Conservation (phyloP, 306 rosid genomes). For the Comarum palustre region DNA sequence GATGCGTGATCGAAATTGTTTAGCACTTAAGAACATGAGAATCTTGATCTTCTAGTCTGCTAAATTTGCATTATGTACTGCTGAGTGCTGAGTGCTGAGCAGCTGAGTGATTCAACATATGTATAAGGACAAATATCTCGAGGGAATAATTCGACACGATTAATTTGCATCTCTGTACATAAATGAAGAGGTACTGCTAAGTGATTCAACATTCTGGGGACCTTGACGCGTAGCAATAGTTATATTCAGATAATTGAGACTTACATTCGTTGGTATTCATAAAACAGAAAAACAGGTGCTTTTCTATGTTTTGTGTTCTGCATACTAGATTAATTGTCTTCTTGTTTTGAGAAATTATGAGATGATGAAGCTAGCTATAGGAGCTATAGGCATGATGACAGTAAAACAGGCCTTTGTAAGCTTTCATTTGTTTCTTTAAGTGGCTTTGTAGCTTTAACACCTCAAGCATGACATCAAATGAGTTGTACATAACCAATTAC, state of each 20-base stretch:
- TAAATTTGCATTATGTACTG: neutral
- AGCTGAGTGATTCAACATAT: neutral
- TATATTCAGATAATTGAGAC: too few relatives aligned
- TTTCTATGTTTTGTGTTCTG: too few relatives aligned
- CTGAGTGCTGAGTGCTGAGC: too few relatives aligned
- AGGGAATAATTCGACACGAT: neutral
- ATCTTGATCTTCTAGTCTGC: neutral
- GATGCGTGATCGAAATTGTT: neutral
- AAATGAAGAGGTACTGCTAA: neutral
- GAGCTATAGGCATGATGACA: slow-evolving; percentile 4
- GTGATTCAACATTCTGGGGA: neutral
- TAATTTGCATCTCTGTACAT: neutral
- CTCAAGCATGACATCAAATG: slow-evolving; percentile 41
- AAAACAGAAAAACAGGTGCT: too few relatives aligned
- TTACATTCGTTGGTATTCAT: too few relatives aligned
- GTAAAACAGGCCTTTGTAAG: slow-evolving; percentile 15
- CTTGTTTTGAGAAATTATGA: neutral
- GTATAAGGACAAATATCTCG: neutral
- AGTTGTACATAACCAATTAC: slow-evolving; percentile 45
- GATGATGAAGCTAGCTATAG: slow-evolving; percentile 4
- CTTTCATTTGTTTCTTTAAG: slow-evolving; percentile 6
- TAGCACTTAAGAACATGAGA: neutral
- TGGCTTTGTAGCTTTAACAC: slow-evolving; percentile 45
- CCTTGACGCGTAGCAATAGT: neutral
- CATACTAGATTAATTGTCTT: neutral